Base-by-base conservation (phyloP, 768 basidiomycete species). In the Lyophyllum atratum region DNA sequence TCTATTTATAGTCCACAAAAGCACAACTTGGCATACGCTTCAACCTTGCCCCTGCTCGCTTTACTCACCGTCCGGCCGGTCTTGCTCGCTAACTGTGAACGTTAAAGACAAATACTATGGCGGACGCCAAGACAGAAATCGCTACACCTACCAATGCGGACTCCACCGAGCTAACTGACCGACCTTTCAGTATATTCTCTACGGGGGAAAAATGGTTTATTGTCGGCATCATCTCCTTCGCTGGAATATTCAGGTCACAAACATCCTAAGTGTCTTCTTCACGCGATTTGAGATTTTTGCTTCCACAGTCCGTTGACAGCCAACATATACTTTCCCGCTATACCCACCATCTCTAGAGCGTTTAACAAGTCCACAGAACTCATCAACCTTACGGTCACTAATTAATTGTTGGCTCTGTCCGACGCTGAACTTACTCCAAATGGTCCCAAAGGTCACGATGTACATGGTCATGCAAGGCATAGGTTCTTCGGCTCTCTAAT, bases 271-370 rank as follows among this genome's bases (percentile, higher is more conserved):
- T 26, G 17, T 26, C 21, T 24, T 12, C 5, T 37, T 25, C 40
- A 19, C 15, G 39, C 39, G 19, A 40, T 19, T 19, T n/a, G 15
- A 15, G 17, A 6, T 6, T 40, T 9, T 19, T 40, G 5, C 29
- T 40, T 6, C n/a, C n/a, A 9, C n/a, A 53, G 52, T 24, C 52
- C 52, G 5, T 33, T 53, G 21, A 53, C 52, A 4, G 52, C 42
- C 25, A 53, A 53, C 14, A 87, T 92, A 55, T 93, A 92, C 66
- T 83, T 91, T 46, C 90, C 91, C 6, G 90, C 86, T 12, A 87
- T 95, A 39, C 92, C 92, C 1, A 76, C 81, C 0, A 72, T 94
- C 22, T 78, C 86, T 0, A 59, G 58, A 19, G 86, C 74, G 3
- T 91, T 95, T 65, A 67, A 85, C 63, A 83, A 84, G 54, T 83